These are phyloP conservation scores for Xanthoconium stramineum DNA, from an alignment of 768 basidiomycete genomes.

Conservation along the genomic window DNA sequence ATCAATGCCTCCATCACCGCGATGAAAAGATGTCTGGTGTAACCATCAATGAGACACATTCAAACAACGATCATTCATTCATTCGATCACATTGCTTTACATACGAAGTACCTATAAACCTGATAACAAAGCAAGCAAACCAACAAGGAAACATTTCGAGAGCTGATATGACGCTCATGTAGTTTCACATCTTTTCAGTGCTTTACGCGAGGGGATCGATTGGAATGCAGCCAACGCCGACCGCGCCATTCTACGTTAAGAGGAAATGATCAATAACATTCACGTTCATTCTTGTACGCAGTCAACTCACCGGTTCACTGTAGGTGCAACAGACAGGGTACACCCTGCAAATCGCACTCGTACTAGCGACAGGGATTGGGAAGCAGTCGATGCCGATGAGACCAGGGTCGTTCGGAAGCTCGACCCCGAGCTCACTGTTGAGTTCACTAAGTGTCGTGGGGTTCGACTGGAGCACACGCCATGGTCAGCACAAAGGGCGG, in stretches of 20 bases:
- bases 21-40: no score
- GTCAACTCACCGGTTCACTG: slow-evolving; percentile 3
- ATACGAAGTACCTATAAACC: no score
- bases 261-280: background rate
- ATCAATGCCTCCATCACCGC: no score
- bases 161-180: no score
- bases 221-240: slow-evolving; percentile 14
- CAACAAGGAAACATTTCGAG: no score
- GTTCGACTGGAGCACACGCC: background rate
- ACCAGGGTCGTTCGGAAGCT: background rate
- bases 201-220: background rate
- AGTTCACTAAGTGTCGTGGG: background rate
- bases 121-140: no score
- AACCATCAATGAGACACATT: no score
- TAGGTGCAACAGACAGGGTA: slow-evolving; percentile 16
- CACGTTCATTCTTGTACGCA: background rate
- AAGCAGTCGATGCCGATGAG: slow-evolving; percentile 4
- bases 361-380: background rate
- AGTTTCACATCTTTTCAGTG: no score
- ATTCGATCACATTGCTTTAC: no score
- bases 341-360: background rate
- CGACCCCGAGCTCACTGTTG: background rate
- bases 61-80: no score
- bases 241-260: background rate
- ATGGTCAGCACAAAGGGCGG: background rate